Base-by-base conservation (phyloP, 2,329 filamentous ascomycete species). In the Fusarium tjaetaba region DNA sequence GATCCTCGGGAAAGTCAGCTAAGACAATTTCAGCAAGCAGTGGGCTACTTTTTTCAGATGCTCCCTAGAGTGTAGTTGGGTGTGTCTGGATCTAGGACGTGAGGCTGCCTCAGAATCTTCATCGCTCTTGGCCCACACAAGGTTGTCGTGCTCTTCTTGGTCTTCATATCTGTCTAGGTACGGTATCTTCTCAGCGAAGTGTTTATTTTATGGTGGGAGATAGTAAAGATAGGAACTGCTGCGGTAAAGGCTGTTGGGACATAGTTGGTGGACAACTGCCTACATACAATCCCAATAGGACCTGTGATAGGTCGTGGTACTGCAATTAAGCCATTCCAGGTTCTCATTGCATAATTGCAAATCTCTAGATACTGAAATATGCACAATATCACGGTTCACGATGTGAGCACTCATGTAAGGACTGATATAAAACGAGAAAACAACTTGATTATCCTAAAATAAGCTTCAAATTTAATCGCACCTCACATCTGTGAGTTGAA, bases 11-110 rank as follows among this genome's bases (percentile, higher is more conserved):
- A 86, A 83, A 0, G 74, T 79, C 2, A 76, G 68, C 11, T 36
- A 72, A 4, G 77, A 81, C 3, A 87, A 76, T 60, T 85, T 79
- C 7, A 87, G 76, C 26, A 86, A 20, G 48, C 83, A 83, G 10
- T 74, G 74, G 8, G 84, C 84, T 46, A 86, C 76, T 60, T 84
- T 76, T 3, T 43, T 65, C 84, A 86, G 4, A 82, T 59, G 1
- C 30, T 45, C 58, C 78, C 61, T 0, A 85, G 78, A 20, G 65
- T 79, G 13, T 68, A 51, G 30, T 84, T 76, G 9, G 74, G 61
- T n/a, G 84, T 75, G 39, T 81, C 32, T 8, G 58, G 41, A 18
- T 70, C 51, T 5, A 70, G 43, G 36, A 41, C 46, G 20, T 68
- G 59, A 46, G 55, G 43, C 46, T 22, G 15, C n/a, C 2, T 72